Percentiles rank a stretch among this genome's conserved stretches.
phyloP scores from a whole-genome alignment of 306 rosid species.

The Glycine latifolia region DNA sequence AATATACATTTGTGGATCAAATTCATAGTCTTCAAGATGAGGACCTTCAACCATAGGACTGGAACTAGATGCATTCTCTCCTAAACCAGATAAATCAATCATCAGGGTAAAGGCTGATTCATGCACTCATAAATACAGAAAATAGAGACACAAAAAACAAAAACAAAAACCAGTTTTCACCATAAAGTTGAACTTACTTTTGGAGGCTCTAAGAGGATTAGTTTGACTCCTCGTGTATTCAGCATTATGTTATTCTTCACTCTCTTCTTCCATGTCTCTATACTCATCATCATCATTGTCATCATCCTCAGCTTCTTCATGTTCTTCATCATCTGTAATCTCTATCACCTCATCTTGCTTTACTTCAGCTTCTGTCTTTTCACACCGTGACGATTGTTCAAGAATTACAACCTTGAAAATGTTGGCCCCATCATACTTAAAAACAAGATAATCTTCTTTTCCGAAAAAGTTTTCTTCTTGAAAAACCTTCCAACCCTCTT shows the following conservation, averaged over 20 bases:
- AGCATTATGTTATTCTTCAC: neutral
- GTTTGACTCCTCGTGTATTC: neutral
- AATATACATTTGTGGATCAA: constrained; percentile 24
- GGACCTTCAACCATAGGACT: neutral
- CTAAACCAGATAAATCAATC: constrained; percentile 48
- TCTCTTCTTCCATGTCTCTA: neutral
- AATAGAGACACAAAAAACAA: no score
- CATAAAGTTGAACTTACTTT: constrained; percentile 35
- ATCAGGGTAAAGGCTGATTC: neutral
- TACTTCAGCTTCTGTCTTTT: neutral
- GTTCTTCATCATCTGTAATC: neutral
- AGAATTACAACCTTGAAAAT: constrained; percentile 23
- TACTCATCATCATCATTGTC: neutral
- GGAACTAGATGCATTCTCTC: neutral
- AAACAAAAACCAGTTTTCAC: neutral
- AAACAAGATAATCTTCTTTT: neutral
- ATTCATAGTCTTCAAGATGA: neutral
- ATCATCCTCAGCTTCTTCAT: neutral
- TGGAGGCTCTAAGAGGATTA: neutral
- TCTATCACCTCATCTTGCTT: neutral
- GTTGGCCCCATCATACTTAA: constrained; percentile 27
- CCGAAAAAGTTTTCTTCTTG: constrained; percentile 26
- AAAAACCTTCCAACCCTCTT: constrained; percentile 43
- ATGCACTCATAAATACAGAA: no score
- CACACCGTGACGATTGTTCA: constrained; percentile 33